Conservation (phyloP, 306 rosid species). For the Lagenaria siceraria region DNA sequence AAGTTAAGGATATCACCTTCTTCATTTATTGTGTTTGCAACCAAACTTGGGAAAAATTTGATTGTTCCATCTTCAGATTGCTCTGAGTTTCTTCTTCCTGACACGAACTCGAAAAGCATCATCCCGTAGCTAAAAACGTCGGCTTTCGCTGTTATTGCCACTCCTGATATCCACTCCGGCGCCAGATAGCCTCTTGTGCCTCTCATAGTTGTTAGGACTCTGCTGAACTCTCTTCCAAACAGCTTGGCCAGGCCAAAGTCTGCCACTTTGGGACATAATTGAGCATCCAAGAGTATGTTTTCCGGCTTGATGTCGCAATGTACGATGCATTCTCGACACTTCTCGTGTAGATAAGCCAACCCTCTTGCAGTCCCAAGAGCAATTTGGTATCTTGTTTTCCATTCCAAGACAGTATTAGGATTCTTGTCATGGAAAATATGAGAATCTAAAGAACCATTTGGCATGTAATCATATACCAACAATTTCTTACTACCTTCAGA, state of each 20-base stretch:
- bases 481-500: constrained; percentile 53
- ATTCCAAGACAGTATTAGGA: constrained; percentile 27
- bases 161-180: constrained; percentile 85
- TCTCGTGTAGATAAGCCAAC: constrained; percentile 68
- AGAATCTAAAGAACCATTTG: constrained; percentile 54
- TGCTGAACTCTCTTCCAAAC: constrained; percentile 72
- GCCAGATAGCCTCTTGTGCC: constrained; percentile 94
- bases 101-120: constrained; percentile 78
- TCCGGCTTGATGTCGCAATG: constrained; percentile 94
- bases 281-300: constrained; percentile 70
- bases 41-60: constrained; percentile 49
- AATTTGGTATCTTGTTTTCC: constrained; percentile 72
- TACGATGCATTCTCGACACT: constrained; percentile 77
- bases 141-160: constrained; percentile 71
- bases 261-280: constrained; percentile 63
- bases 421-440: constrained; percentile 33
- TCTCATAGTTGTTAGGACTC: constrained; percentile 85
- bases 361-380: constrained; percentile 83
- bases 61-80: constrained; percentile 38
- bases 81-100: constrained; percentile 73
- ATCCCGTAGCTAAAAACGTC: constrained; percentile 90
- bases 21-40: constrained; percentile 23
- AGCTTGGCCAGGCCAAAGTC: constrained; percentile 90
- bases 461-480: constrained; percentile 77
- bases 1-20: constrained; percentile 39